Conservation (phyloP, 805 yeast species). For the Saccharomycopsis fibuligera region DNA sequence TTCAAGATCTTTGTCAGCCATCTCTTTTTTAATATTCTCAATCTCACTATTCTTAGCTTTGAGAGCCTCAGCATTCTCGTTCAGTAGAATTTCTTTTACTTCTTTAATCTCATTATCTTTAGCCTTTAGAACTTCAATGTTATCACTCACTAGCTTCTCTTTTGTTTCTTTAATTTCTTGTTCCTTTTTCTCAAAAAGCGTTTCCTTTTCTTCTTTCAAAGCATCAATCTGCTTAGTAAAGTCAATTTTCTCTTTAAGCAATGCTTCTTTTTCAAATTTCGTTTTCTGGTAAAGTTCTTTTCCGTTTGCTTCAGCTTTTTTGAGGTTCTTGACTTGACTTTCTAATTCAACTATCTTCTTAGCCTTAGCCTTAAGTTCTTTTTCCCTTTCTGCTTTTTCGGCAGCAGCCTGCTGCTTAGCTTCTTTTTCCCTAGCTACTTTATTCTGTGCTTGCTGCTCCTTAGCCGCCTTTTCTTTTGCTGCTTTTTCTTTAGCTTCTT, state of each 20-base stretch:
- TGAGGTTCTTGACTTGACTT: neutral
- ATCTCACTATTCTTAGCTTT: neutral
- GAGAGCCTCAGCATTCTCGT: neutral
- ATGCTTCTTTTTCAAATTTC: neutral
- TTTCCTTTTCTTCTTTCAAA: neutral
- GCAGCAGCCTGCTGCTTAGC: neutral
- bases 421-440: conserved; percentile 3
- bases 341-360: neutral
- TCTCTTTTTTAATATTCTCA: neutral
- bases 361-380: neutral
- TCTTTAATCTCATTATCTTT: neutral
- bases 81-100: neutral
- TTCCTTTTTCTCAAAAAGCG: neutral
- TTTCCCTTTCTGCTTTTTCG: conserved; percentile 2
- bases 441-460: neutral
- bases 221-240: neutral
- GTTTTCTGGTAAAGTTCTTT: neutral
- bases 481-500: neutral
- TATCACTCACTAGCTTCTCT: neutral
- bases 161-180: neutral
- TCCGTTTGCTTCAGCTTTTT: neutral
- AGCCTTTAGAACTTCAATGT: neutral
- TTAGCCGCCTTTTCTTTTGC: neutral
- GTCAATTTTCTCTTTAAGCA: neutral
- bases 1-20: neutral